Percentiles rank a stretch among this genome's conserved stretches.
These are phyloP conservation scores for Kodamaea sp. DNA, from an alignment of 1,139 yeast species.

Conservation along the genomic window DNA sequence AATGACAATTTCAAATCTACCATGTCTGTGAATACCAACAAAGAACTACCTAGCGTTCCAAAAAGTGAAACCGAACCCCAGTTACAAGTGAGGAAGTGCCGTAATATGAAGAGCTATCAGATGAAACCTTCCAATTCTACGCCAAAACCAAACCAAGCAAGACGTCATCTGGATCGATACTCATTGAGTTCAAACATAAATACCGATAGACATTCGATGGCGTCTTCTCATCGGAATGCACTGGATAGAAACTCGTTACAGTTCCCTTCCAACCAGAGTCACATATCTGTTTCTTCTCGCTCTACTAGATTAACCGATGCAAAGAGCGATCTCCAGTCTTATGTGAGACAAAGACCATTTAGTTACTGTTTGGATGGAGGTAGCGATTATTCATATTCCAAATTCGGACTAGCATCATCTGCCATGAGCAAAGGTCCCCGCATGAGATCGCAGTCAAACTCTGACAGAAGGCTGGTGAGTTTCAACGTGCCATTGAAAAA, in stretches of 20 bases:
- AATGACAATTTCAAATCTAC: slow-evolving; percentile 1
- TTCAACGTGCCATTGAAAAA: background rate
- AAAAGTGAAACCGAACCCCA: background rate
- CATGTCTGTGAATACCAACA: slow-evolving; percentile 7
- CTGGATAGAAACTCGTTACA: slow-evolving; percentile 7
- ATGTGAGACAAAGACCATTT: slow-evolving; percentile 32
- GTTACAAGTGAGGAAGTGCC: slow-evolving; percentile 9
- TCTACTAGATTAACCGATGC: slow-evolving; percentile 11
- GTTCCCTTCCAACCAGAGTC: slow-evolving; percentile 7
- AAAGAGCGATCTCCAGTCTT: slow-evolving; percentile 20
- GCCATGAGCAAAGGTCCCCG: background rate
- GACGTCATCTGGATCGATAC: slow-evolving; percentile 2
- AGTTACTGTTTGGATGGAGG: slow-evolving; percentile 36
- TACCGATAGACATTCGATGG: background rate
- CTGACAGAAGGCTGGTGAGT: slow-evolving; percentile 3
- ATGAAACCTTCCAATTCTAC: too few relatives aligned
- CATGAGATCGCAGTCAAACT: slow-evolving; percentile 3
- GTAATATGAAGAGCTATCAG: slow-evolving; percentile 14
- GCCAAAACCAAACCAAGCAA: background rate
- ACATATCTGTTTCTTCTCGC: slow-evolving; percentile 3
- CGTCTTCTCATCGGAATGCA: background rate
- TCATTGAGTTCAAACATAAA: slow-evolving; percentile 1
- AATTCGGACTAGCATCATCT: slow-evolving; percentile 24
- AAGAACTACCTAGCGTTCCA: slow-evolving; percentile 10
- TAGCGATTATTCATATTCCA: slow-evolving; percentile 33